Conservation (phyloP, 1,284 basidiomycete genomes). For the Irpex rosettiformis region DNA sequence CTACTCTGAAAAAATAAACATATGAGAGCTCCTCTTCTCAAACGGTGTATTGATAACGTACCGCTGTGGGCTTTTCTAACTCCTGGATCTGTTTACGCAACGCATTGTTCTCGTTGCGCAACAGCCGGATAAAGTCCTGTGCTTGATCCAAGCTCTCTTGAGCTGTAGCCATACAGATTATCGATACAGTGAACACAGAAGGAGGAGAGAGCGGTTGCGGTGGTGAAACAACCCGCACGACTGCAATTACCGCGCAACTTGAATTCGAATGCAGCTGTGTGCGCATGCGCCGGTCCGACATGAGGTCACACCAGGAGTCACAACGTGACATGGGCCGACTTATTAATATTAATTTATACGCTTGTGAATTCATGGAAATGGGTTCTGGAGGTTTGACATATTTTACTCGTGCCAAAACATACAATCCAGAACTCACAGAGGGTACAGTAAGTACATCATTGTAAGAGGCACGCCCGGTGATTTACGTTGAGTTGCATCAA, state of each 20-base stretch:
- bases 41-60: neutral
- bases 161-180: neutral
- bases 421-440: no score
- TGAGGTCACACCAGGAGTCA: neutral
- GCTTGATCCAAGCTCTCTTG: neutral
- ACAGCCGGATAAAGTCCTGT: neutral
- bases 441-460: no score
- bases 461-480: no score
- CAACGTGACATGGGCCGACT: neutral
- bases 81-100: neutral
- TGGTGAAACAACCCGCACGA: neutral
- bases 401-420: no score
- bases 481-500: no score
- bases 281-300: neutral
- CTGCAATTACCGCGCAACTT: no score
- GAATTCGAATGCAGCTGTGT: no score
- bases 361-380: no score
- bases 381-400: no score
- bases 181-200: no score
- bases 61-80: neutral
- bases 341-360: no score
- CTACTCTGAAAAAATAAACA: neutral
- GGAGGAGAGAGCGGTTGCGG: no score
- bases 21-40: neutral
- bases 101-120: neutral